Evolutionary conservation across 441 rosid species (phyloP).

Genomic region (Viola pubescens): DNA sequence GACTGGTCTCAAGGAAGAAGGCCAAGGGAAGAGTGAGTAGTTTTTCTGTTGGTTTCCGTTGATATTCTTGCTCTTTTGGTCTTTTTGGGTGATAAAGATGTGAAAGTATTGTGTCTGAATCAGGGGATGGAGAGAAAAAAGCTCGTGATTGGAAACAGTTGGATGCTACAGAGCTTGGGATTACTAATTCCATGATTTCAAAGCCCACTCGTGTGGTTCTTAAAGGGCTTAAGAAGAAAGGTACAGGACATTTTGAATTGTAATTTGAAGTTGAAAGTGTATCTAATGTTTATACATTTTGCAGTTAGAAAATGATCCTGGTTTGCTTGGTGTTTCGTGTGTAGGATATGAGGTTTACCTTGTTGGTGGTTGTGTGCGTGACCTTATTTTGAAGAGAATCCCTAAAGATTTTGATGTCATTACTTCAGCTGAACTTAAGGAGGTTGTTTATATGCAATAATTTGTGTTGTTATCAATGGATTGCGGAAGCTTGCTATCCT

Average conservation of each 20-base stretch:
- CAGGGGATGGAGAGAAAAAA: slow-evolving; percentile 18
- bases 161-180: slow-evolving; percentile 44
- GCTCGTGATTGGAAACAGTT: slow-evolving; percentile 34
- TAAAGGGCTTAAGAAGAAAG: slow-evolving; percentile 46
- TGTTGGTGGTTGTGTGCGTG: slow-evolving; percentile 75
- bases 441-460: slow-evolving; percentile 28
- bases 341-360: slow-evolving; percentile 61
- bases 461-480: no score
- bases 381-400: slow-evolving; percentile 51
- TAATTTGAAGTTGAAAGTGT: neutral
- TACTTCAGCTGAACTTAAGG: slow-evolving; percentile 59
- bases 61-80: neutral
- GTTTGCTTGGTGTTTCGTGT: neutral
- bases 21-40: neutral
- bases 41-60: neutral
- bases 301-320: neutral
- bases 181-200: slow-evolving; percentile 39
- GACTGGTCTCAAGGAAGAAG: slow-evolving; percentile 27
- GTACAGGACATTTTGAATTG: slow-evolving; percentile 16
- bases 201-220: slow-evolving; percentile 50
- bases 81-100: neutral
- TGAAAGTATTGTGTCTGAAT: neutral
- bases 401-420: slow-evolving; percentile 64
- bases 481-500: no score
- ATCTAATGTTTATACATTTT: neutral